Evolutionary conservation across 495 filamentous ascomycete genomes (phyloP), one percentile per base, ranked within the genome.

Genomic region (Tuber umbilicatum): DNA sequence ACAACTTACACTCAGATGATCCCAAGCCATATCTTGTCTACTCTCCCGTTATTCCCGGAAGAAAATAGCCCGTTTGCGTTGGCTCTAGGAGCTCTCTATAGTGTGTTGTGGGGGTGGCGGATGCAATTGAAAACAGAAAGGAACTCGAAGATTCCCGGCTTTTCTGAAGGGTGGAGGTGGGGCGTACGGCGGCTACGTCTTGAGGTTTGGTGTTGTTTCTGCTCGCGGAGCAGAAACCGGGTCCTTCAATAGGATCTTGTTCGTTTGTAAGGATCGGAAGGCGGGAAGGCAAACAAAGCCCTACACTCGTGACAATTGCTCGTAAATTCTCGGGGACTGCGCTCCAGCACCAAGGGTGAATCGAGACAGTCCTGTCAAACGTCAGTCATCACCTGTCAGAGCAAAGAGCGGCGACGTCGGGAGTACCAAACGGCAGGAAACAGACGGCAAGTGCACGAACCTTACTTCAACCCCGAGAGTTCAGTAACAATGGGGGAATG

Each of bases 1-100:
- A 64, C 19, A 74, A 78, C 77, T 75, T 68, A 79, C 77, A 35
- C 64, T 78, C 72, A 79, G 69, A 75, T 79, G 77, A 12, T 79
- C 75, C 77, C 77, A 79, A 38, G 64, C 72, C 77, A 79, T 79
- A 47, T 74, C 45, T 39, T 73, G 21, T 35, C 45, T 35, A 35
- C 71, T 55, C n/a, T 78, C 71, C 42, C 39, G 69, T 45, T 19
- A 69, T 74, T 40, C 64, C 31, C 55, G 14, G 27, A 64, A 35
- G 55, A 64, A 64, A 35, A 64, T 19, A 35, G 27, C 14, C 55
- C 55, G 42, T 70, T 42, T 74, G 38, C 39, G 68, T 67, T 40
- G 77, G 72, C 45, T 79, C 43, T 70, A 74, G 69, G 35, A 43
- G 45, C 45, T 39, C 68, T 41, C 43, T 68, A 23, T 38, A 41